Evolutionary conservation across 192 early-diverging fungal genomes (phyloP).

Genomic region (Rhizophagus clarus): DNA sequence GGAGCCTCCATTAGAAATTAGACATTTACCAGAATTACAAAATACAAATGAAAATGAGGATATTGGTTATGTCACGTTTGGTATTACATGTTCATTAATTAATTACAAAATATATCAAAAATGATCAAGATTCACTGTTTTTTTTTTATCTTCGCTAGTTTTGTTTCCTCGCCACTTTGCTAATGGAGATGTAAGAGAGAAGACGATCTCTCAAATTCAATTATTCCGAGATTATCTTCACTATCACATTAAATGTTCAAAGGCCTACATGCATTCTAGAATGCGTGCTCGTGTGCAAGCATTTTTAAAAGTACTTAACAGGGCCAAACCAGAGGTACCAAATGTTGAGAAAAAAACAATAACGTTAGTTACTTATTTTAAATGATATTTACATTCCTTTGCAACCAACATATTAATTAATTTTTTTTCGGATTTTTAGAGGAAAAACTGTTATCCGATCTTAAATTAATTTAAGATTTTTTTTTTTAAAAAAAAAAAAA

Average conservation of each 20-base stretch:
- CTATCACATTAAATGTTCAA: slow-evolving; percentile 99
- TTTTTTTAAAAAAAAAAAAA: too few species aligned
- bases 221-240: slow-evolving; percentile 98
- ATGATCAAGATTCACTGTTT: not conserved
- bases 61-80: slow-evolving; percentile 95
- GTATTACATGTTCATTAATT: slow-evolving; percentile 43
- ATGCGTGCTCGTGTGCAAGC: slow-evolving; percentile 94
- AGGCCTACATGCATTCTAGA: slow-evolving; percentile 98
- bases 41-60: slow-evolving; percentile 76
- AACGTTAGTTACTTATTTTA: slow-evolving; percentile 26
- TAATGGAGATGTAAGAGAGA: slow-evolving; percentile 70
- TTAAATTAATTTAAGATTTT: too few species aligned
- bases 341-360: slow-evolving; percentile 76
- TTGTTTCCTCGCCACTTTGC: slow-evolving; percentile 92
- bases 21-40: slow-evolving; percentile 66
- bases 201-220: slow-evolving; percentile 94
- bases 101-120: not conserved
- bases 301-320: slow-evolving; percentile 98
- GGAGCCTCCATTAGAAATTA: slow-evolving; percentile 94
- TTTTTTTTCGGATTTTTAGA: not conserved
- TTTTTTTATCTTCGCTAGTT: slow-evolving; percentile 52
- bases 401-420: not conserved
- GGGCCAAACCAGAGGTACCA: slow-evolving; percentile 92
- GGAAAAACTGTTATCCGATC: not conserved
- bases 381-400: not conserved